Base-by-base conservation (phyloP, 164 flowering plant species). In the Tetrastigma voinierianum region DNA sequence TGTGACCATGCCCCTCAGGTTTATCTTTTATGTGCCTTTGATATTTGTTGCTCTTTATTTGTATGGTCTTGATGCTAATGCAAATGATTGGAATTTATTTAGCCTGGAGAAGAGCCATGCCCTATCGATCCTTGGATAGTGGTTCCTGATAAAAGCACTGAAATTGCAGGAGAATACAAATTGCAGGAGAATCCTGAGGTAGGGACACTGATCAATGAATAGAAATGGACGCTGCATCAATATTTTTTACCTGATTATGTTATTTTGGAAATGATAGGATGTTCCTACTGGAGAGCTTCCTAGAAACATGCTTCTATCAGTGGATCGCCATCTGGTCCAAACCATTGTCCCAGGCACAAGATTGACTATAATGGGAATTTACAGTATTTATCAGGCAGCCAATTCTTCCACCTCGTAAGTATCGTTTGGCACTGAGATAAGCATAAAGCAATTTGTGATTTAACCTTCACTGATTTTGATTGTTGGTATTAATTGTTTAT, bases 211-310 rank as follows among this genome's bases (percentile, higher is more conserved):
- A n/a, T 20, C 40, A 9, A 18, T 48, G 18, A 24, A 20, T 1
- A 25, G 18, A 17, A 7, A 24, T 8, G 43, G 49, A 24, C 14
- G 0, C 19, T 46, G 17, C 57, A 16, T 57, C 58, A n/a, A 1
- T 10, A 10, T 5, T 48, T 51, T 63, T 62, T n/a, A 25, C 47
- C 23, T 63, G 19, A 46, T 16, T 58, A 0, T 44, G 56, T 62
- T 44, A 51, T 20, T 61, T 66, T 70, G 44, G 43, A 20, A 72
- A 51, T 79, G 62, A 53, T 66, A 95, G 99, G 98, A 96, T 86
- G 99, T 96, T 3, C 99, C 99, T 16, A 93, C 98, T 72, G 99
- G 99, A 23, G 99, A 96, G 82, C 91, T 96, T 73, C 99, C 99
- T 2, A 85, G 99, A 59, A 93, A 96, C 81, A 86, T 89, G 77